phyloP scores from a whole-genome alignment of 257 asterid genomes.

The Agastache rugosa region DNA sequence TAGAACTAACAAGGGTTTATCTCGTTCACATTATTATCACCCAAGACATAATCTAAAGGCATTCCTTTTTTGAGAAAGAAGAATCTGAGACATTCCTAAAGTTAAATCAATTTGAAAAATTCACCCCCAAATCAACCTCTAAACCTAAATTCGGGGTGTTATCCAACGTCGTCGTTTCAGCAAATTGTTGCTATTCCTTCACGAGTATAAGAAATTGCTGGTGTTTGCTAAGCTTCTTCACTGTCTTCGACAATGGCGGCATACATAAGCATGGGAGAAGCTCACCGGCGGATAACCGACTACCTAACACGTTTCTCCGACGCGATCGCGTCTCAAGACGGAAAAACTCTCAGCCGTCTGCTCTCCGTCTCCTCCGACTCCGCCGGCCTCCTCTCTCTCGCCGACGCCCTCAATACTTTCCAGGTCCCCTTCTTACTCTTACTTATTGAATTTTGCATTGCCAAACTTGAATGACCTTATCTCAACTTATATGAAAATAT shows the following conservation, averaged over 20 bases:
- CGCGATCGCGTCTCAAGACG: slow-evolving; percentile 80
- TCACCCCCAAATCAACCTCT: background rate
- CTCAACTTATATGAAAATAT: slow-evolving; percentile 11
- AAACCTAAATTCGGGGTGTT: background rate
- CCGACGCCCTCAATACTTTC: slow-evolving; percentile 84
- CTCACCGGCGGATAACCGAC: slow-evolving; percentile 76
- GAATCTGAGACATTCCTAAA: no score
- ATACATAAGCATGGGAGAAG: slow-evolving; percentile 89
- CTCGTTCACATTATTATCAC: no score
- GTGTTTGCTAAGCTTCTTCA: slow-evolving; percentile 26
- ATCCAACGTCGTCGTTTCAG: background rate
- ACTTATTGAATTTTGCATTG: background rate
- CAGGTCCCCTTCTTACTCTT: slow-evolving; percentile 56
- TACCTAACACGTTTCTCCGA: slow-evolving; percentile 79
- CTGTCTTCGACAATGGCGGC: slow-evolving; percentile 55
- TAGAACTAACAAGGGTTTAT: no score
- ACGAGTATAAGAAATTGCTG: background rate
- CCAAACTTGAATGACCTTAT: background rate
- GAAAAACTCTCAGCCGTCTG: slow-evolving; percentile 69
- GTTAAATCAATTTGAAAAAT: background rate
- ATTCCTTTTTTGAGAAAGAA: no score
- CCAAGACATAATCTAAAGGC: no score
- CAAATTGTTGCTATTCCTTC: background rate
- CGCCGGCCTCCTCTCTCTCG: slow-evolving; percentile 63
- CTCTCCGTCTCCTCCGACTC: slow-evolving; percentile 77